phyloP scores from a whole-genome alignment of 23 red algal species.

The Gracilaria gracilis region DNA sequence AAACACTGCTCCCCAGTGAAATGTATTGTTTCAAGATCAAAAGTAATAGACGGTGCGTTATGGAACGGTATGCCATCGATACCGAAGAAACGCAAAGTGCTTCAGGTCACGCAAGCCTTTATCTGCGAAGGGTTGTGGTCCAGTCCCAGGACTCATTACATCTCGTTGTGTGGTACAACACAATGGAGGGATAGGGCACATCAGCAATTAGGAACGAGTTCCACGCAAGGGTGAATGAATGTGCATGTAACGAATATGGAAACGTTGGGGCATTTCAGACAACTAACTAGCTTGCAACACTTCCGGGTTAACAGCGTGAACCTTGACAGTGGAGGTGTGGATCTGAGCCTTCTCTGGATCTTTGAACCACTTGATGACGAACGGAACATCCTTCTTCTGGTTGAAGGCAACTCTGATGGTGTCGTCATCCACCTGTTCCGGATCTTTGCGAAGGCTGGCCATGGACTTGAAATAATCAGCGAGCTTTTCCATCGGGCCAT shows the following conservation, averaged over 20 bases:
- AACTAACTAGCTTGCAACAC: constrained; percentile 43
- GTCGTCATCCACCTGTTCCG: constrained; percentile 23
- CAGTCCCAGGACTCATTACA: background rate
- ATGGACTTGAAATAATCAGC: constrained; percentile 56
- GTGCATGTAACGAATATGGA: background rate
- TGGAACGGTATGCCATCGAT: background rate
- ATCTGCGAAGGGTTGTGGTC: background rate
- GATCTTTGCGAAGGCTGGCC: constrained; percentile 51
- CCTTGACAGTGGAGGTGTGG: background rate
- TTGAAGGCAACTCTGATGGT: constrained; percentile 53
- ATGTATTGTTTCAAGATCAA: background rate
- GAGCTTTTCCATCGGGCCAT: constrained; percentile 32
- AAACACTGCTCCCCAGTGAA: background rate
- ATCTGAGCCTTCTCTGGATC: constrained; percentile 56
- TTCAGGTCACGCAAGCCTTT: background rate
- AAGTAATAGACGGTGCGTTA: background rate
- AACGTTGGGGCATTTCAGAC: background rate
- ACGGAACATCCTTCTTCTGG: constrained; percentile 57
- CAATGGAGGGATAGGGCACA: background rate
- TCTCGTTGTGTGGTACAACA: background rate
- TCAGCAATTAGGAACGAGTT: background rate
- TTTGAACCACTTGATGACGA: constrained; percentile 58
- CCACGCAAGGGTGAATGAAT: background rate
- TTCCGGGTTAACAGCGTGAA: constrained; percentile 28
- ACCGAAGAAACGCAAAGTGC: background rate